Evolutionary conservation across 2,329 filamentous ascomycete genomes (phyloP).

Genomic region (Paecilomyces fulvus): DNA sequence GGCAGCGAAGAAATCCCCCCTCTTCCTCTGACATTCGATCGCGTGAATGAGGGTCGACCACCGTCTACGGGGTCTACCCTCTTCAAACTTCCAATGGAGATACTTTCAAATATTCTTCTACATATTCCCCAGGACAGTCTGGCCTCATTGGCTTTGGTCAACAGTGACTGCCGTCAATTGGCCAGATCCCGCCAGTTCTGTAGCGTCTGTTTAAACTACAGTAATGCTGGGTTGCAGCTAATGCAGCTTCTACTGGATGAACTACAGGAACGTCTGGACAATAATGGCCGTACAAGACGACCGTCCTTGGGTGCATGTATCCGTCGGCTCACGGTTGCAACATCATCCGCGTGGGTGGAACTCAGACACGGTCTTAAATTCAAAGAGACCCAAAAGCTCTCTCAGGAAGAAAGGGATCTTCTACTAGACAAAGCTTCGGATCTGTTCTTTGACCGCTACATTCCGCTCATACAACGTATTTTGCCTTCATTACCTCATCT

Average conservation of each 20-base stretch:
- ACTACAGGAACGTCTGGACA: neutral
- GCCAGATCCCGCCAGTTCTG: constrained; percentile 3
- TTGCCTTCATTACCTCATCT: neutral
- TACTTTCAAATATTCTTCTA: neutral
- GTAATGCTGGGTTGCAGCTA: neutral
- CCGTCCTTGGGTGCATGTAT: constrained; percentile 4
- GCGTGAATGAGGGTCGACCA: constrained; percentile 1
- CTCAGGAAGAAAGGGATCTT: neutral
- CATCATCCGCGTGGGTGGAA: neutral
- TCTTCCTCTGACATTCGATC: neutral
- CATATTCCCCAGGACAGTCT: neutral
- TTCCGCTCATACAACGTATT: neutral
- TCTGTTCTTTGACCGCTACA: neutral
- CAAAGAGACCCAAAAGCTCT: neutral
- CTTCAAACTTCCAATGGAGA: constrained; percentile 3
- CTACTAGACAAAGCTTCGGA: neutral
- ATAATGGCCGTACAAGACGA: neutral
- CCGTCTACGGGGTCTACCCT: neutral
- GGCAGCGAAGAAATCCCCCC: neutral
- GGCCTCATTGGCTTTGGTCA: constrained; percentile 2
- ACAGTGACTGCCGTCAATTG: constrained; percentile 4
- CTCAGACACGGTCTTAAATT: neutral
- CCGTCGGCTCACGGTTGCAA: constrained; percentile 10
- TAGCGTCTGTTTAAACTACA: constrained; percentile 1
- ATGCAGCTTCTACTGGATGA: neutral